Percentiles rank a stretch among this genome's conserved stretches.
Evolutionary conservation across 371 early-diverging fungal species (phyloP).

Genomic region (Syncephalastrum sp.): DNA sequence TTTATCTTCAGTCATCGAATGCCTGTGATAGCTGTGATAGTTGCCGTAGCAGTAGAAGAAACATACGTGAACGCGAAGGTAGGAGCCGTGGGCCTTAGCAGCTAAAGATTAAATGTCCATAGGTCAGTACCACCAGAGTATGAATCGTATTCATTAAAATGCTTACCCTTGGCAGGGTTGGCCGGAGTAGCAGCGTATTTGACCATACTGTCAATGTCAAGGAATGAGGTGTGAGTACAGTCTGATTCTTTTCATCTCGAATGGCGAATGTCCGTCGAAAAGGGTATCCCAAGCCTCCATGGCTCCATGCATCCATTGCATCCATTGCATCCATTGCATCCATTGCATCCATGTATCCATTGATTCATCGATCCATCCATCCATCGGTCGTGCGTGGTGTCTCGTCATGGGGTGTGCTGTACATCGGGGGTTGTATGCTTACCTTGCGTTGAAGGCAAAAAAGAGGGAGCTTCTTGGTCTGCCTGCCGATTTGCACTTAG

Average conservation of each 20-base stretch:
- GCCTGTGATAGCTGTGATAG: not conserved
- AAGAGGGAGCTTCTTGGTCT: too few species aligned
- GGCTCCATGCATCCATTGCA: conserved; percentile 12
- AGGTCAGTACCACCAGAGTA: not conserved
- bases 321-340: not conserved
- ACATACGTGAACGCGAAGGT: conserved; percentile 93
- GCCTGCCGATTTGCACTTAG: too few species aligned
- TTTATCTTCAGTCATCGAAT: conserved; percentile 5
- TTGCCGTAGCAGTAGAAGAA: not conserved
- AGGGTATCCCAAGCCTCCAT: not conserved
- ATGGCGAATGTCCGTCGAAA: conserved; percentile 1
- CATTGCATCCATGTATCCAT: conserved; percentile 4
- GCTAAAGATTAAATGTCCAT: conserved; percentile 39
- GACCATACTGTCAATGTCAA: conserved; percentile 39
- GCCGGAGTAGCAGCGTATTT: conserved; percentile 61
- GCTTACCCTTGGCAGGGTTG: conserved; percentile 56
- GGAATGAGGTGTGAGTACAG: conserved; percentile 7
- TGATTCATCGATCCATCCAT: conserved; percentile 4
- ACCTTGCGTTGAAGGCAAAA: too few species aligned
- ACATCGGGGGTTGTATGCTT: not conserved
- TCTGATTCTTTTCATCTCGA: not conserved
- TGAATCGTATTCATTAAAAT: not conserved
- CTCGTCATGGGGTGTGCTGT: too few species aligned
- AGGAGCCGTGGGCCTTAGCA: conserved; percentile 93
- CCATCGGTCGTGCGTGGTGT: conserved; percentile 9